Evolutionary conservation across 1,284 basidiomycete species (phyloP), one percentile per base, ranked within the genome.

Genomic region (Ustilago nuda): DNA sequence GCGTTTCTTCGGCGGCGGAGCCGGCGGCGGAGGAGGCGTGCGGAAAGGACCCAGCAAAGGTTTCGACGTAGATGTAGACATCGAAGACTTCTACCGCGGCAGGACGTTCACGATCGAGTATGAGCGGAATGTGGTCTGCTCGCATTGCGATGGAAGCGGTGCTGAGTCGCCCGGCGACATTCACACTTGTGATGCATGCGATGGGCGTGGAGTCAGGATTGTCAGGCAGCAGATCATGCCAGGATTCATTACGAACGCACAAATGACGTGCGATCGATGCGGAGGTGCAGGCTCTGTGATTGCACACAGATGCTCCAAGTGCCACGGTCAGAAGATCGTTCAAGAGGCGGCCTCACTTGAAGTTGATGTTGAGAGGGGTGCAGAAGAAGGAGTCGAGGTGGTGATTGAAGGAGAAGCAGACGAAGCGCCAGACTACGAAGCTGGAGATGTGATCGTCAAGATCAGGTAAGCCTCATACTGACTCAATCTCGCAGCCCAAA

Each of bases 211-310:
- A 13, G 63, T 84, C 15, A 70, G 82, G 35, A 72, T 85, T 48
- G 70, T 85, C 13, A 71, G 79, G 19, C 84, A 85, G 70, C 82
- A 85, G 59, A 83, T 85, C 73, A 85, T 85, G 84, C 84, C 84
- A 7, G 84, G 84, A 19, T 85, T 85, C 48, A 75, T 82, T 39
- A 85, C 84, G 12, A 83, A 79, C 46, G 75, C 83, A 3, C 82
- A 83, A 66, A 75, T 76, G 65, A 70, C 70, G 4, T 85, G 84
- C 55, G 78, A 81, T 46, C 60, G 61, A 13, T 85, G 84, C 50
- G 68, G 77, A 17, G 84, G 84, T 19, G 66, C 66, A 17, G 84
- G 84, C 11, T 77, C 70, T 17, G 68, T 78, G 27, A 85, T 85
- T 59, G 62, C 58, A 19, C 77, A 82, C 62, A 65, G 45, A 15